These are phyloP conservation scores for Zygotorulaspora mrakii DNA, from an alignment of 1,139 yeast genomes.

Conservation along the genomic window DNA sequence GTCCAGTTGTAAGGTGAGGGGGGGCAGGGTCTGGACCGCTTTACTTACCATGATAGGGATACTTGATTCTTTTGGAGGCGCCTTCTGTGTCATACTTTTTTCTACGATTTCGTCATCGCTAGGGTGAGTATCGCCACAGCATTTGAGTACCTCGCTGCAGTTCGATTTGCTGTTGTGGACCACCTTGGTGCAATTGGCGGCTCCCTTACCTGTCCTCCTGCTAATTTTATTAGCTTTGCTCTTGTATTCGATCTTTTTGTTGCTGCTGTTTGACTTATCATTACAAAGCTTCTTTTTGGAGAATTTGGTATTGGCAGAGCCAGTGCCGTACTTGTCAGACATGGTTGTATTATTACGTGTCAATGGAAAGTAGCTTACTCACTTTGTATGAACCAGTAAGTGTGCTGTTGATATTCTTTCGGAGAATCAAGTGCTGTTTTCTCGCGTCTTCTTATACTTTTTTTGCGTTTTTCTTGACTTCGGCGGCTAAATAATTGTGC, in stretches of 20 bases:
- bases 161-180: no score
- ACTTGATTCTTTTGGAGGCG: background rate
- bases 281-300: no score
- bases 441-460: background rate
- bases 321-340: background rate
- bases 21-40: background rate
- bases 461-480: background rate
- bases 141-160: no score
- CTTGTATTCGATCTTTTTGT: slow-evolving; percentile 1
- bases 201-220: no score
- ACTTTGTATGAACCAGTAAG: no score
- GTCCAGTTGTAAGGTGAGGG: background rate
- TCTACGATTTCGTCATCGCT: no score
- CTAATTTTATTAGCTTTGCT: background rate
- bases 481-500: background rate
- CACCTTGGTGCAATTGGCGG: no score
- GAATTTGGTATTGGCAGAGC: background rate
- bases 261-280: background rate
- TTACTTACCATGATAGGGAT: background rate
- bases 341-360: no score
- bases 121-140: no score
- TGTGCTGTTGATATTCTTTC: no score
- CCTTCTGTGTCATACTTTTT: no score
- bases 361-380: no score
- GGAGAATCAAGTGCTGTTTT: background rate